phyloP scores from a whole-genome alignment of 345 rosid genomes.

The Balakata baccata region DNA sequence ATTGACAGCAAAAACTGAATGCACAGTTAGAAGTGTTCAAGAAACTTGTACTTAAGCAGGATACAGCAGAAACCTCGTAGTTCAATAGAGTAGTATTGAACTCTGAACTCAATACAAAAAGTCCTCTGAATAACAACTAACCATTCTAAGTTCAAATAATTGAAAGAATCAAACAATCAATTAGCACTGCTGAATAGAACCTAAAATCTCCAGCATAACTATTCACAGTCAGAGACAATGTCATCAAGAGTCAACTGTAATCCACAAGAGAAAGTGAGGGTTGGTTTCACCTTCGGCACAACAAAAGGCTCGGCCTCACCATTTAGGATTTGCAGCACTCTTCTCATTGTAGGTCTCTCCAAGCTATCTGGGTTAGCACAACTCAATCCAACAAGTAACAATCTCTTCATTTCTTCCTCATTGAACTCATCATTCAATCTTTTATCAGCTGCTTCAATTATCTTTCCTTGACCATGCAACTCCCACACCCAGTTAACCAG shows the following conservation, averaged over 20 bases:
- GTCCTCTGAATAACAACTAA: constrained; percentile 10
- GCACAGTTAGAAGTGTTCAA: constrained; percentile 1
- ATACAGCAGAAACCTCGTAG: constrained; percentile 18
- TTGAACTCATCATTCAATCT: constrained; percentile 59
- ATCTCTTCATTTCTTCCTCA: constrained; percentile 74
- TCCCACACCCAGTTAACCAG: constrained; percentile 96
- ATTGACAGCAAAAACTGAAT: constrained; percentile 1
- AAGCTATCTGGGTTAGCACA: constrained; percentile 81
- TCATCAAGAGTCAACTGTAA: constrained; percentile 57
- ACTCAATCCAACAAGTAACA: constrained; percentile 71
- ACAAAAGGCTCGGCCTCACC: constrained; percentile 52
- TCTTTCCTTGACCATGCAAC: constrained; percentile 60
- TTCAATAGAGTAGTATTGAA: constrained; percentile 66
- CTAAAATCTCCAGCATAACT: background rate
- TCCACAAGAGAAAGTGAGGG: constrained; percentile 65
- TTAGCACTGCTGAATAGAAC: background rate
- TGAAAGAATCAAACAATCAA: constrained; percentile 42
- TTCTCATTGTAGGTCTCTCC: constrained; percentile 78
- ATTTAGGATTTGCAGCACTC: constrained; percentile 80
- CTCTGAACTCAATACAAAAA: constrained; percentile 26
- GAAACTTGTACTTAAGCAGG: background rate
- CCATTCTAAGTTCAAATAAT: background rate
- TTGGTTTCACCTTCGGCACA: constrained; percentile 75
- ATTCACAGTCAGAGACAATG: constrained; percentile 72
- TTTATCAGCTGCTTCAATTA: constrained; percentile 69